A percentile compares a stretch with the other conserved stretches of the same genome.
These are phyloP conservation scores for Talaromyces funiculosus DNA, from an alignment of 2,329 filamentous ascomycete genomes.

Conservation along the genomic window DNA sequence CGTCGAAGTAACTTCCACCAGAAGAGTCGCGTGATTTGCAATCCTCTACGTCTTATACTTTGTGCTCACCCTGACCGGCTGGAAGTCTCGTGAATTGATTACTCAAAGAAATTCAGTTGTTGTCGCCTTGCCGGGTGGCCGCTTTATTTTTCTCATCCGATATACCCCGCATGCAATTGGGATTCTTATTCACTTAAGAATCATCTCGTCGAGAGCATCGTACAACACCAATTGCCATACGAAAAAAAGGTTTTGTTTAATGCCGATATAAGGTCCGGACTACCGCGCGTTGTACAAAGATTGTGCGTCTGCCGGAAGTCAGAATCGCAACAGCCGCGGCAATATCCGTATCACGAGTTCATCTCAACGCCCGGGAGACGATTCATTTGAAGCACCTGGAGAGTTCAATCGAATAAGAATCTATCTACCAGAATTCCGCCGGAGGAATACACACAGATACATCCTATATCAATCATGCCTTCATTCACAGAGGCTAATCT, in stretches of 20 bases:
- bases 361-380: background rate
- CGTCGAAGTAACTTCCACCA: background rate
- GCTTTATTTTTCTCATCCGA: background rate
- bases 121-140: background rate
- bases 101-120: background rate
- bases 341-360: background rate
- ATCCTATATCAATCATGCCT: slow-evolving; percentile 1
- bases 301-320: background rate
- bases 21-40: background rate
- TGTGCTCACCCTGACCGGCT: background rate
- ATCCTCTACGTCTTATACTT: background rate
- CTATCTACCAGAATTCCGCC: too few relatives aligned
- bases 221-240: background rate
- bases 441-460: background rate
- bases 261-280: background rate
- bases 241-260: background rate
- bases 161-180: background rate
- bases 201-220: background rate
- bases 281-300: background rate
- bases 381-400: background rate
- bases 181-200: background rate
- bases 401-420: too few relatives aligned
- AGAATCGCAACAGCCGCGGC: background rate
- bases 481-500: slow-evolving; percentile 24
- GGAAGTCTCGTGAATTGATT: background rate